phyloP scores from a whole-genome alignment of 1,284 basidiomycete genomes.

The Cystobasidiaceae sp. region DNA sequence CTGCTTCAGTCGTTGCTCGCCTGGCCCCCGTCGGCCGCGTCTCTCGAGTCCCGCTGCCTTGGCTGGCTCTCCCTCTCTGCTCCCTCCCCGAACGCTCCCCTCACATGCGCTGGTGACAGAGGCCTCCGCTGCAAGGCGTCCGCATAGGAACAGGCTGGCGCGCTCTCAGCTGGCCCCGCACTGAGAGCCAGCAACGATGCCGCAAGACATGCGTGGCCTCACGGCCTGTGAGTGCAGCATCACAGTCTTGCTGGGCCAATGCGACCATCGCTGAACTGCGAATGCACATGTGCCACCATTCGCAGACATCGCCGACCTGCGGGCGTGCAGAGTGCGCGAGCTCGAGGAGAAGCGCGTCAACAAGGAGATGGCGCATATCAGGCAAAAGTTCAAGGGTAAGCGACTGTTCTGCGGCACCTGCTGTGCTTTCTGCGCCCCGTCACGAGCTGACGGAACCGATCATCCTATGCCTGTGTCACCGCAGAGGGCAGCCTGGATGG shows the following conservation, averaged over 20 bases:
- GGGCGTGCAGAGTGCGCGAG: slow-evolving; percentile 81
- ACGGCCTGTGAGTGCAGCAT: slow-evolving; percentile 18
- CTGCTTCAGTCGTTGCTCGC: no score
- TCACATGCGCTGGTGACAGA: no score
- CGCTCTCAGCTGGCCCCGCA: background rate
- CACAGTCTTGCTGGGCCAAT: background rate
- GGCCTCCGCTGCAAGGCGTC: no score
- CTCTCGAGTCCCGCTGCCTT: no score
- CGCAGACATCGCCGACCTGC: slow-evolving; percentile 84
- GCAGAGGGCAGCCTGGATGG: slow-evolving; percentile 93
- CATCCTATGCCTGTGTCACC: background rate
- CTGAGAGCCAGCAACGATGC: background rate
- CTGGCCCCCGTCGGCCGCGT: no score
- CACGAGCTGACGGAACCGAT: background rate
- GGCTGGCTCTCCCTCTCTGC: no score
- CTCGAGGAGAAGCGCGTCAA: slow-evolving; percentile 96
- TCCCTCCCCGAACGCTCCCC: no score
- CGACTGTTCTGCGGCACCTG: slow-evolving; percentile 1
- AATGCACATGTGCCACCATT: background rate
- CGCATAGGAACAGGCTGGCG: no score
- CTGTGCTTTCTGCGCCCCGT: background rate
- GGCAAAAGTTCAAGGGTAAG: slow-evolving; percentile 94
- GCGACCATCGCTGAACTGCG: background rate
- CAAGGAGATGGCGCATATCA: slow-evolving; percentile 99
- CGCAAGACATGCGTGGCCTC: slow-evolving; percentile 26